Base-by-base conservation (phyloP, 257 asterid species). In the Linderniella brevidens region DNA sequence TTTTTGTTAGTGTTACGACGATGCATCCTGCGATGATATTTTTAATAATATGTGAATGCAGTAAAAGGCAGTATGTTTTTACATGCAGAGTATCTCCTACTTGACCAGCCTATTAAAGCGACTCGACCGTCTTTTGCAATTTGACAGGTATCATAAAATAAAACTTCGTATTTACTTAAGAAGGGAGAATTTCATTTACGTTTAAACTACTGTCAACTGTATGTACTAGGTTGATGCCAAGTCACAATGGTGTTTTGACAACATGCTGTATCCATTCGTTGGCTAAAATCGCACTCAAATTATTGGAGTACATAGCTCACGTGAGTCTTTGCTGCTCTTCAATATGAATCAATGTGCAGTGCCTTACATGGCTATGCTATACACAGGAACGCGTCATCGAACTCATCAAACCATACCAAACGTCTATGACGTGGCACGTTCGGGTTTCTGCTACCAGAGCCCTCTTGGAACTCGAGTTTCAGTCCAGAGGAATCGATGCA, bases 81-180 rank as follows among this genome's bases (percentile, higher is more conserved):
- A 25, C 32, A 25, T 25, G 32, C 94, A 90, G 99, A 77, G 83
- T 57, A 73, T 79, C 35, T 58, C 52, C 50, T 68, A 58, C 68
- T 69, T 90, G 58, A 75, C 96, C 13, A 70, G 96, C 58, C 94
- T 90, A 65, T 86, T 90, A 69, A 90, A 90, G 92, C 92, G 92
- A 57, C 77, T 90, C 19, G 99, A 90, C 58, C 83, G 94, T 48
- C 94, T 85, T 52, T 37, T 90, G 72, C 99, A 90, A 64, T 90
- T 90, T 57, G 96, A 86, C 76, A 79, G 97, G 97, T 86, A 53
- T 45, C 41, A 55, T 19, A 60, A 40, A 41, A 50, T 55, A 57
- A 16, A 37, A 36, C 19, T 10, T 39, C 15, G 3, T 39, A 39
- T 39, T 39, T 2, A 2, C 32, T 2, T 25, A 25, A 25, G 6